Base-by-base conservation (phyloP, 2,329 filamentous ascomycete genomes). In the Pseudogymnoascus sp. region DNA sequence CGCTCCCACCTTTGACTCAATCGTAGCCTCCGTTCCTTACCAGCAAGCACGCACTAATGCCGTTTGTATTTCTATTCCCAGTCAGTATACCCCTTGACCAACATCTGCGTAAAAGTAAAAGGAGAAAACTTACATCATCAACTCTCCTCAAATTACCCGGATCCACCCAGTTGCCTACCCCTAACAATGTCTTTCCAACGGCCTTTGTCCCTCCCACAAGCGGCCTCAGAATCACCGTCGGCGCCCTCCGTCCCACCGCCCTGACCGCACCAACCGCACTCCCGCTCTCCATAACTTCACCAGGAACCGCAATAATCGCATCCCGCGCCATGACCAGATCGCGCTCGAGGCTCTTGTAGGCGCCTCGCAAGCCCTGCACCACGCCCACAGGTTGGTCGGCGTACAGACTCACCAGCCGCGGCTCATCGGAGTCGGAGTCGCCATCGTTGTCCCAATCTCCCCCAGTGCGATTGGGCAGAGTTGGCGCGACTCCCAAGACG, bases 371-470 rank as follows among this genome's bases (percentile, higher is more conserved):
- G 3, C 95, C 95, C 69, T 96, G 90, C 3, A 93, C 82, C 2
- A 99, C 89, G 1, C 91, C 91, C 1, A 95, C 85, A 0, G 96
- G 96, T 72, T 98, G 95, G 69, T 98, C 90, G 0, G 96, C 95
- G 72, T 99, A 99, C 1, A 93, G 84, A 8, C 90, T 96, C 66
- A 97, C 90, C 66, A 90, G 89, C 68, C 90, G 91, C 65, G 82
- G 84, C 66, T 90, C 86, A 63, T 90, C 88, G 14, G 87, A 82
- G 38, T 90, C 87, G 0, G 81, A 75, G 6, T 84, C 83, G 2
- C 85, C 84, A 1, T 85, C 85, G 8, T 88, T 87, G 61, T 79
- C 75, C 59, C 59, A 60, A 26, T 78, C 77, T 24, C 79, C 78
- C 76, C 79, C 83, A 12, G 75, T 75, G 38, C 68, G 62, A 28